These are phyloP conservation scores for Alternaria sp. DNA, from an alignment of 2,329 filamentous ascomycete species.

Conservation along the genomic window DNA sequence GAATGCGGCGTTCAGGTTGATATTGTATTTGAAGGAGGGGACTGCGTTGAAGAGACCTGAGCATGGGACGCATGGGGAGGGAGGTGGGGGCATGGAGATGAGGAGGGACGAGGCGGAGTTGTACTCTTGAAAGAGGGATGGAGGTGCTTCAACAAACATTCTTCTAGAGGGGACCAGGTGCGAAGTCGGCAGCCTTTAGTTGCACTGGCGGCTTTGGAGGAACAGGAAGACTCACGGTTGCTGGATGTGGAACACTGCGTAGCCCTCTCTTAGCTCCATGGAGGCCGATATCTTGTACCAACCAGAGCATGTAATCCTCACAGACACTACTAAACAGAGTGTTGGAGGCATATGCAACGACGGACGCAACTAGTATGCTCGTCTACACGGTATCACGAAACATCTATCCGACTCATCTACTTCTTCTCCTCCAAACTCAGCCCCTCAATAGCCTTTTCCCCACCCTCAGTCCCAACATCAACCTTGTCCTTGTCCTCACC, in stretches of 20 bases:
- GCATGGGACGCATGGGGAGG: conserved; percentile 4
- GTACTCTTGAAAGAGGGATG: conserved; percentile 2
- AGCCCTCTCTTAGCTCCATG: neutral
- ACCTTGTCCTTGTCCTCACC: conserved; percentile 51
- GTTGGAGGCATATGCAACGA: neutral
- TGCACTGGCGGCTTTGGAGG: neutral
- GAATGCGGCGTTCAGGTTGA: conserved; percentile 88
- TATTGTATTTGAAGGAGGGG: conserved; percentile 73
- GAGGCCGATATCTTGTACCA: neutral
- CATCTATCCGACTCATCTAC: conserved; percentile 2
- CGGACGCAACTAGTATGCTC: neutral
- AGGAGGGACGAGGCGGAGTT: conserved; percentile 13
- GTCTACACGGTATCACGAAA: neutral
- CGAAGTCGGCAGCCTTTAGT: neutral
- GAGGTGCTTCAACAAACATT: too few species aligned
- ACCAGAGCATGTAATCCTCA: neutral
- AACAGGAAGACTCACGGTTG: neutral
- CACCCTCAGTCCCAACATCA: conserved; percentile 49
- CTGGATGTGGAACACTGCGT: neutral
- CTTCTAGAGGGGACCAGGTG: neutral
- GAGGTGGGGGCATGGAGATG: neutral
- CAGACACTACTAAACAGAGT: neutral
- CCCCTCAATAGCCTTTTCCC: conserved; percentile 41
- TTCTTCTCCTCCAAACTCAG: conserved; percentile 41
- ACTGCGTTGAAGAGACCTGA: conserved; percentile 41